phyloP scores from a whole-genome alignment of 2,329 filamentous ascomycete genomes.

The Cytospora mali region DNA sequence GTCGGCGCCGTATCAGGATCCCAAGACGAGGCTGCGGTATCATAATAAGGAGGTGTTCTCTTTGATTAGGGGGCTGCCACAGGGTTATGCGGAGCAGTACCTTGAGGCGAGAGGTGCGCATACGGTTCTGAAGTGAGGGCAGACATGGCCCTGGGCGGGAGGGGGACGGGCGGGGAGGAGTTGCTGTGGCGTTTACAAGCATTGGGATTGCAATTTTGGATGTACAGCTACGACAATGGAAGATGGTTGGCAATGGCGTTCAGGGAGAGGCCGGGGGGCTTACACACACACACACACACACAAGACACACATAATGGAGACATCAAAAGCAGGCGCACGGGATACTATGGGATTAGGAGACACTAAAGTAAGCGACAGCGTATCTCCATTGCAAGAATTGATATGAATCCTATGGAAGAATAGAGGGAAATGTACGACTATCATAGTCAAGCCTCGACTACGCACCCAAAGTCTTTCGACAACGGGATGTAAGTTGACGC shows the following conservation, averaged over 20 bases:
- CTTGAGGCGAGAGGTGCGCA: conserved; percentile 89
- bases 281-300: neutral
- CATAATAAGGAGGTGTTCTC: conserved; percentile 91
- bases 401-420: conserved; percentile 20
- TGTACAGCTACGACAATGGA: neutral
- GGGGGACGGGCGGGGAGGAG: neutral
- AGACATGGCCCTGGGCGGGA: neutral
- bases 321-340: neutral
- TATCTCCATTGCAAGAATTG: neutral
- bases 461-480: conserved; percentile 78
- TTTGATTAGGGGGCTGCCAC: conserved; percentile 77
- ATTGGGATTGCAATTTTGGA: neutral
- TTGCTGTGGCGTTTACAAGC: neutral
- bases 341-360: neutral
- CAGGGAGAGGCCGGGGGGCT: neutral
- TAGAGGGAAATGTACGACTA: conserved; percentile 67
- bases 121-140: conserved; percentile 80
- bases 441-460: conserved; percentile 97
- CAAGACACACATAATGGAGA: neutral
- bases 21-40: conserved; percentile 91
- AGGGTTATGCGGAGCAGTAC: conserved; percentile 83
- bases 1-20: conserved; percentile 88
- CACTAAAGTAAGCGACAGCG: neutral
- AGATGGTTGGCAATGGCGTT: conserved; percentile 19
- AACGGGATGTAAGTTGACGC: conserved; percentile 80